Evolutionary conservation across 1,284 basidiomycete genomes (phyloP).

Genomic region (Ganoderma meredithae): DNA sequence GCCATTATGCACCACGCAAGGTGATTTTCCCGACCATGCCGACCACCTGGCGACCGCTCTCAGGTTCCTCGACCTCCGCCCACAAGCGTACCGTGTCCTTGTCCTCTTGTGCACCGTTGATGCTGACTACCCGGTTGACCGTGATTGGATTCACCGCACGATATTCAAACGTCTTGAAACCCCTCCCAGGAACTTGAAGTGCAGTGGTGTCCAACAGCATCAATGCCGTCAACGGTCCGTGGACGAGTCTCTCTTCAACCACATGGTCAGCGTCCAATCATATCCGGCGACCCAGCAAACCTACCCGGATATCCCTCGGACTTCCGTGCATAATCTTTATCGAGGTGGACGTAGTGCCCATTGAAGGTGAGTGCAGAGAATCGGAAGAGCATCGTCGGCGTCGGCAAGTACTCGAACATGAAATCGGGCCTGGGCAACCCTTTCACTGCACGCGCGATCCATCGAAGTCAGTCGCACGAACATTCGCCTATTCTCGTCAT

Average conservation of each 20-base stretch:
- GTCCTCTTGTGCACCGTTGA: slow-evolving; percentile 58
- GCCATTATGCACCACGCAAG: slow-evolving; percentile 19
- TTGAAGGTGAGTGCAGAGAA: slow-evolving; percentile 88
- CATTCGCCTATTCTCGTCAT: not conserved
- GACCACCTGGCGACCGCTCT: slow-evolving; percentile 49
- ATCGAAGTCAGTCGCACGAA: slow-evolving; percentile 19
- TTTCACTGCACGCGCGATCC: slow-evolving; percentile 46
- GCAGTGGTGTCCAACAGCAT: slow-evolving; percentile 74
- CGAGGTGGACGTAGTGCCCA: slow-evolving; percentile 77
- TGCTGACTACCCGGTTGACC: slow-evolving; percentile 63
- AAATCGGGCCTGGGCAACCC: slow-evolving; percentile 64
- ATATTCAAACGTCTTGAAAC: slow-evolving; percentile 69
- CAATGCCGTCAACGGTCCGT: slow-evolving; percentile 82
- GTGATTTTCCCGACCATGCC: slow-evolving; percentile 71
- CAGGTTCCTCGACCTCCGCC: slow-evolving; percentile 38
- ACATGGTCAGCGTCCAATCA: not conserved
- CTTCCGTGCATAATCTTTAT: slow-evolving; percentile 70
- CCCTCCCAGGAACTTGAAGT: slow-evolving; percentile 52
- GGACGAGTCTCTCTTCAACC: slow-evolving; percentile 74
- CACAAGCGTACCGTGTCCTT: slow-evolving; percentile 40
- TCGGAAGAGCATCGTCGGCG: slow-evolving; percentile 77
- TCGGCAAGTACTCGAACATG: slow-evolving; percentile 71
- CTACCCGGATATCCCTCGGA: slow-evolving; percentile 80
- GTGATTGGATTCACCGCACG: slow-evolving; percentile 79
- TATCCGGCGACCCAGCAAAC: slow-evolving; percentile 2